Base-by-base conservation (phyloP, 2,329 filamentous ascomycete genomes). In the Elsinoe perseae region DNA sequence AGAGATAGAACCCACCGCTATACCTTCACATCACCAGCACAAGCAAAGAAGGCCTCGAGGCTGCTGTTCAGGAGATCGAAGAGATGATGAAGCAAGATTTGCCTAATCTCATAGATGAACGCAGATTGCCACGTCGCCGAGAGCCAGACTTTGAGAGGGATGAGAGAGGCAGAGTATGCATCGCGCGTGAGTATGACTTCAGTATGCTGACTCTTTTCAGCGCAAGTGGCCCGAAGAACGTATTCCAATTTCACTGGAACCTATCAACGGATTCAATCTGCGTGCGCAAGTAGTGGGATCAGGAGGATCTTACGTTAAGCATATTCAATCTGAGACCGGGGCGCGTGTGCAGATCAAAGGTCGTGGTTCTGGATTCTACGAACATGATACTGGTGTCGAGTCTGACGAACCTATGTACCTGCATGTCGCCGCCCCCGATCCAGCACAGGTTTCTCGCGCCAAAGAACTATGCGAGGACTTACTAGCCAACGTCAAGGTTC, bases 191-290 rank as follows among this genome's bases (percentile, higher is more conserved):
- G 21, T 23, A 52, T 21, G 6, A 12, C n/a, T n/a, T 42, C 42
- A 21, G 16, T 10, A 14, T 21, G 12, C 38, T 58, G 53, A 52
- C 46, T 54, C 56, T 66, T 72, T 57, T 28, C 63, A 95, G 89
- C 89, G 91, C 63, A 98, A 97, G 88, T 98, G 93, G 93, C 92
- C 93, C 1, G 93, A 97, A 68, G 90, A 96, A 73, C 89, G 87
- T 65, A 95, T 98, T 50, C 85, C 89, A 1, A 91, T 98, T 64
- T 83, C 84, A 60, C 83, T 98, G 57, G 93, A 97, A 64, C 88
- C 92, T 0, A 83, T 97, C 54, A 89, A 85, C 21, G 93, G 93
- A 18, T 98, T 98, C 75, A 98, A 98, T 68, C 77, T 98, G 48
- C 87, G 93, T 61, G 93, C 93, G 54, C 91, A 97, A 69, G 92